Base-by-base conservation (phyloP, 306 rosid genomes). In the Trifolium dubium region DNA sequence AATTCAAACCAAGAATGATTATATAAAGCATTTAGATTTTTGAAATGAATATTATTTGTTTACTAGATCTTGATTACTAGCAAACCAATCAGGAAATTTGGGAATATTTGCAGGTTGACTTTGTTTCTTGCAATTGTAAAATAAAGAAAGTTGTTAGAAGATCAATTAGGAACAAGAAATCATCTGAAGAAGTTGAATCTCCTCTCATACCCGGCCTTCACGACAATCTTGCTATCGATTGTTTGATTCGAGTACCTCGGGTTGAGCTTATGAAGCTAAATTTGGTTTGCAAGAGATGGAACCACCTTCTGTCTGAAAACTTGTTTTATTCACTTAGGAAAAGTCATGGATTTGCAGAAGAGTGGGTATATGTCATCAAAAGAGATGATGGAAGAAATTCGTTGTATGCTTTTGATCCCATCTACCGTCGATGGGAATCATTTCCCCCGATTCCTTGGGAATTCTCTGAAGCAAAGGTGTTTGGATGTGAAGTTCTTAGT, bases 271-370 rank as follows among this genome's bases (percentile, higher is more conserved):
- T 9, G 46, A 41, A 41, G 13, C 11, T 41, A 10, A 97, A 94
- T 49, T 78, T 85, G 18, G 92, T 91, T 75, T 93, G 97, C 92
- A 93, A 91, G 84, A 86, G 92, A 77, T 91, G 97, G 98, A 69
- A 84, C 49, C 89, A 87, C 62, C 98, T 93, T 66, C 83, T 93
- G 29, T 89, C 90, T 65, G 98, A 96, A 66, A 93, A 91, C 80
- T 89, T 84, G 85, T 93, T 88, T 74, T 93, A 93, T 78, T 93
- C 97, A 37, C 41, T 84, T 30, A 84, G 97, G 82, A 91, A 78
- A 84, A 93, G 90, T 71, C 96, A 91, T 68, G 96, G 98, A 69
- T 91, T 89, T 94, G 92, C 92, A 31, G 98, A 93, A 80, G 98
- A 89, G 71, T 93, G 97, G 98, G 92, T 91, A 53, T 91, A 93